Evolutionary conservation across 768 basidiomycete species (phyloP).

Genomic region (Cystobasidiopsis lactophilus): DNA sequence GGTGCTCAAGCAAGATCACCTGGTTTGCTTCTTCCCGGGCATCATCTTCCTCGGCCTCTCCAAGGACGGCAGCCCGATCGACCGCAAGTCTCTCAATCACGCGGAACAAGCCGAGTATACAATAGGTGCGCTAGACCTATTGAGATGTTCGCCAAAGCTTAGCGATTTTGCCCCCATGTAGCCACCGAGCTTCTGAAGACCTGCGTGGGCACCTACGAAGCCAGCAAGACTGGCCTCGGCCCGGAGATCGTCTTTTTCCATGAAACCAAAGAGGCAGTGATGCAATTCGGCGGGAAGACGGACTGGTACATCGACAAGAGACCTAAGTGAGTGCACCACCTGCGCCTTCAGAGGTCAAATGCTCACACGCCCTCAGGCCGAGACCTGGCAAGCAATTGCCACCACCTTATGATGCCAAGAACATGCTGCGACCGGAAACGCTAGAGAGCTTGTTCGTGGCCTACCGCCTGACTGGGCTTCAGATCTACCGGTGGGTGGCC

Average conservation of each 20-base stretch:
- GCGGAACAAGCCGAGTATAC: conserved; percentile 15
- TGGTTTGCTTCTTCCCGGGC: conserved; percentile 85
- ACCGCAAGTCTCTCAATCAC: conserved; percentile 11
- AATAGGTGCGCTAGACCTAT: conserved; percentile 33
- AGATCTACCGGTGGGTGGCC: conserved; percentile 47
- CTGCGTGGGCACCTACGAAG: conserved; percentile 45
- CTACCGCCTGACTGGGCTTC: conserved; percentile 66
- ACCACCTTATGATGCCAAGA: conserved; percentile 53
- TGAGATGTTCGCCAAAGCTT: conserved; percentile 38
- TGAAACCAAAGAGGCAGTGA: conserved; percentile 2
- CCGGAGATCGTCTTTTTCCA: conserved; percentile 11
- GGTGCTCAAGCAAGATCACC: conserved; percentile 61
- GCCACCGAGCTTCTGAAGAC: conserved; percentile 52
- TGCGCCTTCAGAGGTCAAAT: not conserved
- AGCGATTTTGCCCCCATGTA: conserved; percentile 52
- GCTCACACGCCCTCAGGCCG: not conserved
- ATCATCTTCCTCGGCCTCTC: conserved; percentile 73
- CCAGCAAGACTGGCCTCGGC: conserved; percentile 17
- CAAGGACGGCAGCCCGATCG: conserved; percentile 23
- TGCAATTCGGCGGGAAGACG: conserved; percentile 23
- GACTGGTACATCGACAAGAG: conserved; percentile 74
- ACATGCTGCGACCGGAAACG: conserved; percentile 88
- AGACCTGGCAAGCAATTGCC: not conserved
- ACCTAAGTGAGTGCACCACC: not conserved
- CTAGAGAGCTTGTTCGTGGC: conserved; percentile 83